Base-by-base conservation (phyloP, 306 rosid species). In the Vigna nakashimae region DNA sequence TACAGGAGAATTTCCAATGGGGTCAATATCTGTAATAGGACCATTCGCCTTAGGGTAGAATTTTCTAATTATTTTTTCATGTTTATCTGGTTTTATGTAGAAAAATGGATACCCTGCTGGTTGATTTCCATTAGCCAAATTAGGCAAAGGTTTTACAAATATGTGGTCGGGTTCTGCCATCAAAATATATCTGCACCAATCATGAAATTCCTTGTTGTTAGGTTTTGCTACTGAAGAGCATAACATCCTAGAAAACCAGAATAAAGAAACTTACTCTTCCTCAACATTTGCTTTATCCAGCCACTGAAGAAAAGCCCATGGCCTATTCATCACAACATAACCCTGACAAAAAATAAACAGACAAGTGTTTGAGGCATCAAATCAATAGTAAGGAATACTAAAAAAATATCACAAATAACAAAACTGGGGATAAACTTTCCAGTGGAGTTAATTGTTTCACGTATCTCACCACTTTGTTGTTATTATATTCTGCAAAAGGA, bases 271-370 rank as follows among this genome's bases (percentile, higher is more conserved):
- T 79, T 66, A 92, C 94, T 92, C 91, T 86, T 92, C 97, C 76
- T 88, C 91, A 40, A 90, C 85, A 9, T 60, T 53, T 71, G 89
- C 93, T 81, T 86, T 90, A 82, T 90, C 94, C 78, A 90, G 90
- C 97, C 97, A 92, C 76, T 92, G 97, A 79, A 90, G 91, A 87
- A 92, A 92, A 76, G 97, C 97, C 97, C 97, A 92, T 7, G 97
- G 97, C 79, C 97, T 88, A 75, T 92, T 88, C 69, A 92, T 85
- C 76, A 92, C 97, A 63, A 92, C 69, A 79, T 92, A 92, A 48
- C 97, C 97, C 97, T 92, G 87, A 42, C 34, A 24, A 67, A 64
- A 63, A 84, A 84, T 51, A 16, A 28, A 64, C 16, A 50, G 67
- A 38, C 60, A 46, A 22, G 8, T 30, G 15, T 28, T 69, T 18